Evolutionary conservation across 331 rosid species (phyloP).

Genomic region (Phaseolus coccineus): DNA sequence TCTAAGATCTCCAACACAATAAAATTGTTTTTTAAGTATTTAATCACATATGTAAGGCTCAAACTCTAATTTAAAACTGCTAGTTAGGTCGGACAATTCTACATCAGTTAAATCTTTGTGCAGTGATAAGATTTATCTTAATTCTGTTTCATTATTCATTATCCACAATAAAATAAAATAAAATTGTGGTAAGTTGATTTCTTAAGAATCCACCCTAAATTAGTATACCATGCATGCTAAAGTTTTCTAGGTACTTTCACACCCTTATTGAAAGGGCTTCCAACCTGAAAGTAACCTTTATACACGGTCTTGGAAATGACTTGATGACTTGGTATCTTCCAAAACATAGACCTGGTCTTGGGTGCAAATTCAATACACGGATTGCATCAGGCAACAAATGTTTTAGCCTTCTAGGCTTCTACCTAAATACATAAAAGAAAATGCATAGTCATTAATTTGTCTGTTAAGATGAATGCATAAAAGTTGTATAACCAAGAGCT

Average conservation of each 20-base stretch:
- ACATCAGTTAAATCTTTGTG: too few species aligned
- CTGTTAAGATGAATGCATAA: constrained; percentile 5
- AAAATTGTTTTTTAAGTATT: too few species aligned
- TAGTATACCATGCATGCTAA: constrained; percentile 4
- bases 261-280: constrained; percentile 30
- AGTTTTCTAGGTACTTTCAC: constrained; percentile 28
- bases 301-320: constrained; percentile 28
- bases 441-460: constrained; percentile 12
- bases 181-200: not conserved
- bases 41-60: too few species aligned
- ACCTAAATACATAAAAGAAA: not conserved
- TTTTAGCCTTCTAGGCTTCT: constrained; percentile 12
- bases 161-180: constrained; percentile 1
- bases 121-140: not conserved
- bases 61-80: too few species aligned
- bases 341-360: constrained; percentile 16
- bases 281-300: constrained; percentile 28
- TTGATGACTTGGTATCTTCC: constrained; percentile 39
- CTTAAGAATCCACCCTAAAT: not conserved
- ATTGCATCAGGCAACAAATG: constrained; percentile 29
- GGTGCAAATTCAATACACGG: constrained; percentile 23
- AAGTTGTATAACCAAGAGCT: constrained; percentile 1
- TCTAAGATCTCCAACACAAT: not conserved
- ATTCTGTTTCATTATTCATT: not conserved
- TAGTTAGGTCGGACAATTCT: not conserved